phyloP scores from a whole-genome alignment of 805 yeast genomes.

The Candida ovalis region DNA sequence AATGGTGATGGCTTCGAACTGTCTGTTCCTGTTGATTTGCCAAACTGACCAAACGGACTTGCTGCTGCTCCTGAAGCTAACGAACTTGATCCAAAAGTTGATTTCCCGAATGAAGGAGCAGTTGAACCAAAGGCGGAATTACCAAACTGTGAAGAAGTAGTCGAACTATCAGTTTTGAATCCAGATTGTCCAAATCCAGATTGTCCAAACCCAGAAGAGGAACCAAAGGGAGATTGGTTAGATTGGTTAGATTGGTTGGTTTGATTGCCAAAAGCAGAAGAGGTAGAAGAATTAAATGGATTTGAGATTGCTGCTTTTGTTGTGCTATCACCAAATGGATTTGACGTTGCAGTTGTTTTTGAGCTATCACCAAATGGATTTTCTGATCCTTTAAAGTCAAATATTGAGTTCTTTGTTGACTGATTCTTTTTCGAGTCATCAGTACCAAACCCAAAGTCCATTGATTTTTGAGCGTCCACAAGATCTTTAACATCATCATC shows the following conservation, averaged over 20 bases:
- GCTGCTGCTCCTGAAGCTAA: conserved; percentile 2
- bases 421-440: background rate
- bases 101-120: background rate
- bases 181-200: conserved; percentile 5
- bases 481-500: background rate
- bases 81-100: background rate
- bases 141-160: background rate
- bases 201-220: no score
- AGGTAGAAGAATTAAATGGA: background rate
- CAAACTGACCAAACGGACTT: conserved; percentile 15
- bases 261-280: background rate
- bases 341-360: background rate
- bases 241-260: no score
- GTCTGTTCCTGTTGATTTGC: conserved; percentile 2
- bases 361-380: background rate
- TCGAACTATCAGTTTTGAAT: conserved; percentile 3
- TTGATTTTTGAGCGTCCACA: background rate
- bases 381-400: background rate
- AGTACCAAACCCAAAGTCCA: background rate
- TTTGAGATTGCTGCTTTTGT: background rate
- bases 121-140: conserved; percentile 1
- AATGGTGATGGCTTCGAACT: conserved; percentile 10
- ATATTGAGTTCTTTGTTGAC: background rate
- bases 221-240: no score
- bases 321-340: background rate